Evolutionary conservation across 371 early-diverging fungal species (phyloP), one percentile per base, ranked within the genome.

Genomic region (Lichtheimia ramosa): DNA sequence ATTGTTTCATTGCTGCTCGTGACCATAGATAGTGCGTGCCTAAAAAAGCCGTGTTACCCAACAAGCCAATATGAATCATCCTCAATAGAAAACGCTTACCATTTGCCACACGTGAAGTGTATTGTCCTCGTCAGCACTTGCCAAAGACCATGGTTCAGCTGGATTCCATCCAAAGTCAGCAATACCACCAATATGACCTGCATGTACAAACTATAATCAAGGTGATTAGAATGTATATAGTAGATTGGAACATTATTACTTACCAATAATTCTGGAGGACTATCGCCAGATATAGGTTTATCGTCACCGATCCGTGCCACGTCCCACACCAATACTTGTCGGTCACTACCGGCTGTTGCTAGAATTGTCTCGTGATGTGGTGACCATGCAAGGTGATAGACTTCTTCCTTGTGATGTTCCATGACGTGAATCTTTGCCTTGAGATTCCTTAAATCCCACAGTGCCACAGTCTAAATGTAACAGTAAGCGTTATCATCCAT

Each of bases 91-190:
- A n/a, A n/a, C n/a, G 18, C 77, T 78, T 69, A 88, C 95, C 95
- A 96, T 95, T 75, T 96, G 95, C 99, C 99, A 99, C 0, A 98
- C 92, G 83, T 99, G 99, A 40, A 95, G 88, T 51, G 98, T 91
- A 70, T 98, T 98, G 70, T 98, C 98, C 74, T 98, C 97, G 16
- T 96, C 98, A 1, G 94, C 92, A 58, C 91, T 92, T 60, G 94
- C 91, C 62, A 99, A 81, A n/a, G 95, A 94, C 96, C 96, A 99
- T 34, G 95, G 95, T 62, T 96, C 94, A 67, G 93, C 90, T 58
- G 87, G 91, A 86, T 98, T 99, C 99, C 99, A 99, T 40, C 88
- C 86, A 61, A 99, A 89, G 73, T 99, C 99, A 24, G 94, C 90
- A 43, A 99, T 94, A 70, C 92, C 93, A 82, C 95, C 93, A 15